These are phyloP conservation scores for Elongisporangium prolatum DNA, from an alignment of 352 stramenopile genomes.

Conservation along the genomic window DNA sequence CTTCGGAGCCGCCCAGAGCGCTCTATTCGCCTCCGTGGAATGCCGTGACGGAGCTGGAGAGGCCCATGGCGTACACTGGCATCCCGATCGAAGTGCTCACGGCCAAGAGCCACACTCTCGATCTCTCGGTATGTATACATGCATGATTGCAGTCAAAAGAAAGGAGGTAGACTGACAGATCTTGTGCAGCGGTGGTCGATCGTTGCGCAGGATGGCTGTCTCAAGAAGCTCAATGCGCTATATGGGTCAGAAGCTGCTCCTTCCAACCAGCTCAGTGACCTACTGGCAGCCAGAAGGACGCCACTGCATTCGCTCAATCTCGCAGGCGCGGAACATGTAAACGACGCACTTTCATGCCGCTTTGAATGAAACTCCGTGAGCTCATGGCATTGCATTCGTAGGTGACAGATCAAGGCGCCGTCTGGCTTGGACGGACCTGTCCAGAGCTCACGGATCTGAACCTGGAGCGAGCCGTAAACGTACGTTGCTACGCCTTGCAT, in stretches of 20 bases:
- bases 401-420: slow-evolving; percentile 42
- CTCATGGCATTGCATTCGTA: slow-evolving; percentile 2
- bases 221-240: background rate
- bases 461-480: slow-evolving; percentile 34
- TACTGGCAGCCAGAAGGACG: slow-evolving; percentile 1
- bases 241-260: background rate
- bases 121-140: slow-evolving; percentile 40
- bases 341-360: background rate
- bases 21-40: slow-evolving; percentile 5
- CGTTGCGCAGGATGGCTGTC: background rate
- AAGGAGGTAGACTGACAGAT: background rate
- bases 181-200: background rate
- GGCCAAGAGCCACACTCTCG: slow-evolving; percentile 32
- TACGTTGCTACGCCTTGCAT: no score
- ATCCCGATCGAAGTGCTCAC: slow-evolving; percentile 60
- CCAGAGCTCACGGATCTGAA: slow-evolving; percentile 39
- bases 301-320: slow-evolving; percentile 36
- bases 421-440: slow-evolving; percentile 24
- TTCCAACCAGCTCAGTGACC: slow-evolving; percentile 36
- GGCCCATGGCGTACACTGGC: slow-evolving; percentile 47
- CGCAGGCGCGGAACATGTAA: slow-evolving; percentile 46
- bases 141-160: no score
- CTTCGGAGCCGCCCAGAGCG: slow-evolving; percentile 1
- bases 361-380: background rate
- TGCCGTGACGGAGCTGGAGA: slow-evolving; percentile 32